Evolutionary conservation across 2,329 filamentous ascomycete species (phyloP).

Genomic region (Xylaria sp.): DNA sequence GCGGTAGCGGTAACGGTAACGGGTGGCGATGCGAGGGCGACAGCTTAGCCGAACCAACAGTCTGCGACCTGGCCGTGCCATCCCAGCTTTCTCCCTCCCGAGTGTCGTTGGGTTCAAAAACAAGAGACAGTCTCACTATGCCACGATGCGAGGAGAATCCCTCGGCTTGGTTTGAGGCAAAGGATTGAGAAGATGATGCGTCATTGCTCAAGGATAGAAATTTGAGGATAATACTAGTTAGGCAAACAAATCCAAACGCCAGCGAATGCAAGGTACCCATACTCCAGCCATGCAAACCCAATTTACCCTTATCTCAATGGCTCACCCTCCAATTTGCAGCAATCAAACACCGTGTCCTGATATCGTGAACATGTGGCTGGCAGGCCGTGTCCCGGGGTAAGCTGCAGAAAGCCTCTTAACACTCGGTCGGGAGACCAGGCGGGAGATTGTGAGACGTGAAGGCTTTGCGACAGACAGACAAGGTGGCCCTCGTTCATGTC

Average conservation of each 20-base stretch:
- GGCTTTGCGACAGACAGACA: not conserved
- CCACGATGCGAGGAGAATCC: too few relatives aligned
- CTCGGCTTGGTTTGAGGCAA: too few relatives aligned
- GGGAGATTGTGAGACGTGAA: not conserved
- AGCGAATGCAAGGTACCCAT: conserved; percentile 19
- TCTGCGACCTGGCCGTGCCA: conserved; percentile 5
- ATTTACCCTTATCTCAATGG: conserved; percentile 3
- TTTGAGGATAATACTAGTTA: too few relatives aligned
- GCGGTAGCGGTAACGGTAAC: not conserved
- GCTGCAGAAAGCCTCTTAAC: not conserved
- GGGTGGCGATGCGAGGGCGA: not conserved
- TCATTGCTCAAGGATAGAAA: too few relatives aligned
- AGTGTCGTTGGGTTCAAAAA: conserved; percentile 7
- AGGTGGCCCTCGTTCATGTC: conserved; percentile 41
- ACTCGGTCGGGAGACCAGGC: conserved; percentile 3
- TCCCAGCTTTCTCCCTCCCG: not conserved
- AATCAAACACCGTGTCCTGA: conserved; percentile 2
- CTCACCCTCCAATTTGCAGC: conserved; percentile 1
- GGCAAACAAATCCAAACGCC: too few relatives aligned
- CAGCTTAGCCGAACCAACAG: conserved; percentile 18
- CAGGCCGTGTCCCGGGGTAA: not conserved
- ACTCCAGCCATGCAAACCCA: conserved; percentile 13
- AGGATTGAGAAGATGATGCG: too few relatives aligned
- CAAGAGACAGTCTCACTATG: conserved; percentile 4
- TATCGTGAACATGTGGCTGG: conserved; percentile 2